These are phyloP conservation scores for Agrocybe praecox DNA, from an alignment of 768 basidiomycete species.

Conservation along the genomic window DNA sequence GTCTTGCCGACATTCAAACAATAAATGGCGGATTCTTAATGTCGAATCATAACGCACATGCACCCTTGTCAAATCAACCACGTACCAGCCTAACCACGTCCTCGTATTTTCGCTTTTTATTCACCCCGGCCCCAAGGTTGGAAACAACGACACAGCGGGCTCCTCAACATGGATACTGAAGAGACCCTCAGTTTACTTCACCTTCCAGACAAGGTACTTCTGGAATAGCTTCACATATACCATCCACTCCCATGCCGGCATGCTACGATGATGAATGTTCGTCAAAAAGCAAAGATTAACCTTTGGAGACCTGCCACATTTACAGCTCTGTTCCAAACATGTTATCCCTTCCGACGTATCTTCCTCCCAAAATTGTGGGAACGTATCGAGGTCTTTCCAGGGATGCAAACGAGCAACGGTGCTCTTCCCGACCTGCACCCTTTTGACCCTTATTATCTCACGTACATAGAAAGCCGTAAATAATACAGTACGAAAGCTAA, in stretches of 20 bases:
- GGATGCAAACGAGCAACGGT: neutral
- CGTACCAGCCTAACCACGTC: no score
- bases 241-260: neutral
- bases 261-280: no score
- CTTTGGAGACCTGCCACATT: neutral
- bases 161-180: no score
- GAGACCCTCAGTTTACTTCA: no score
- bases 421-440: neutral
- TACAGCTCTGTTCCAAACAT: conserved; percentile 10
- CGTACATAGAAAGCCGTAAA: neutral
- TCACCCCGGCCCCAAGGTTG: no score
- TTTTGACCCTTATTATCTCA: neutral
- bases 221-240: conserved; percentile 12
- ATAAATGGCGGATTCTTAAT: no score
- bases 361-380: conserved; percentile 13
- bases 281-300: neutral
- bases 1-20: no score
- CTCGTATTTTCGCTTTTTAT: no score
- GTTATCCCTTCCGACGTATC: conserved; percentile 10
- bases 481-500: neutral
- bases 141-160: neutral
- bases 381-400: conserved; percentile 13
- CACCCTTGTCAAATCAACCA: no score
- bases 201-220: conserved; percentile 10
- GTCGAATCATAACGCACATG: no score